Conservation (phyloP, 2,329 filamentous ascomycete genomes). For the Colletotrichum spinosum region DNA sequence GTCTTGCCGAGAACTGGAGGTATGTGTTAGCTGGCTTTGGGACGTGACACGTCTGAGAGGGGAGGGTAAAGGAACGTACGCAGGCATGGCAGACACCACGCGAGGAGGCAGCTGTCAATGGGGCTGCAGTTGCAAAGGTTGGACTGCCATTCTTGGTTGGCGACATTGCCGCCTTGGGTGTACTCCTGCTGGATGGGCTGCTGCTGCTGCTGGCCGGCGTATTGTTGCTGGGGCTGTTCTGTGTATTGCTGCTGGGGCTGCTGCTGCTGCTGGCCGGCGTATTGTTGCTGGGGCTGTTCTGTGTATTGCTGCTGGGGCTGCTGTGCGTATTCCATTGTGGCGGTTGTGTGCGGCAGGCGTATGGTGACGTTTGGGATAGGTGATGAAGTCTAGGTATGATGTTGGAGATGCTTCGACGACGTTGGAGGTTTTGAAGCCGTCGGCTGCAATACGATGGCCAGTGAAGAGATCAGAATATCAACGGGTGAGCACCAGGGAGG, state of each 20-base stretch:
- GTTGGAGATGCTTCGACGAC: too few relatives aligned
- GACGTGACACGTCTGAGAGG: too few relatives aligned
- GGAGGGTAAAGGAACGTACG: conserved; percentile 47
- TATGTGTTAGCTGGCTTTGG: not conserved
- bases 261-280: conserved; percentile 29
- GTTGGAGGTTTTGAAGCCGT: not conserved
- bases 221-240: conserved; percentile 29
- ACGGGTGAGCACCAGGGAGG: too few relatives aligned
- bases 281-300: conserved; percentile 29
- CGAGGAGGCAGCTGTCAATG: conserved; percentile 52
- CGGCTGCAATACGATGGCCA: not conserved
- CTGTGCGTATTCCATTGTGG: conserved; percentile 27
- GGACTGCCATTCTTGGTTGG: conserved; percentile 51
- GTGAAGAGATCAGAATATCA: not conserved
- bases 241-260: conserved; percentile 12
- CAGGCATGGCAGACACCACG: conserved; percentile 56
- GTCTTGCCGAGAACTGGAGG: conserved; percentile 56
- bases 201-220: conserved; percentile 29
- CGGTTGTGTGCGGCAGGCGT: not conserved
- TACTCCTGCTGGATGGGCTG: conserved; percentile 35
- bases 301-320: conserved; percentile 12
- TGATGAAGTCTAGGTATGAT: not conserved
- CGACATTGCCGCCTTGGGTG: conserved; percentile 29
- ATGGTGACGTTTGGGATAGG: not conserved
- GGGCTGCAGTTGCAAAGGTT: conserved; percentile 55